Conservation (phyloP, 495 filamentous ascomycete genomes). For the Talaromyces thailandensis region DNA sequence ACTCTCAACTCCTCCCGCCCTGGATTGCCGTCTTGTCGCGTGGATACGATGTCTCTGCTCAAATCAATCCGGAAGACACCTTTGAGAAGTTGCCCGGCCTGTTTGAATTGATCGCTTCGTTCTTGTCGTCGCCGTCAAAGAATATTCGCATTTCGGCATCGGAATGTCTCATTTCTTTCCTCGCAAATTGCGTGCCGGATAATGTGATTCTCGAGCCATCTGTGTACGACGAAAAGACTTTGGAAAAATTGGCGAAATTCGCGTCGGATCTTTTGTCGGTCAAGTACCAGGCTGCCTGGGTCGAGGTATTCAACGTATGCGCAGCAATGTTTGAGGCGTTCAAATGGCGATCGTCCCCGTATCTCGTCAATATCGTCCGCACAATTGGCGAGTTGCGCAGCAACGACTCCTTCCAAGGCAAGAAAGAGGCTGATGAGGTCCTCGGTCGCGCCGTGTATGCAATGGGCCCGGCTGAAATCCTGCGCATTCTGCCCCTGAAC, state of each 20-base stretch:
- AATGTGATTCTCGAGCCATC: conserved; percentile 77
- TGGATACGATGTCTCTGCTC: conserved; percentile 87
- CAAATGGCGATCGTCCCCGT: conserved; percentile 71
- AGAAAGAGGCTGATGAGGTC: conserved; percentile 88
- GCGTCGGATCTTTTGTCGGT: conserved; percentile 68
- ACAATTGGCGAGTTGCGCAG: conserved; percentile 79
- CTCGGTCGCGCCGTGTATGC: conserved; percentile 76
- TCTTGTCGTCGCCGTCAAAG: conserved; percentile 76
- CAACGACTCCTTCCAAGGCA: conserved; percentile 84
- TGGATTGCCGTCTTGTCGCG: conserved; percentile 94
- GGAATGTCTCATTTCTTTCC: conserved; percentile 87
- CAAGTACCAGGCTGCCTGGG: conserved; percentile 90
- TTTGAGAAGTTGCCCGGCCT: conserved; percentile 79
- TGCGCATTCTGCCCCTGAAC: conserved; percentile 77
- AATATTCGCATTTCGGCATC: conserved; percentile 91
- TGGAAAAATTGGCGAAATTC: conserved; percentile 63
- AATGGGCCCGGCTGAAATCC: conserved; percentile 77
- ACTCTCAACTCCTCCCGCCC: conserved; percentile 84
- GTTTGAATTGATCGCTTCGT: conserved; percentile 65
- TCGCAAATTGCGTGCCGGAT: conserved; percentile 77
- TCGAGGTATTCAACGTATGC: conserved; percentile 86
- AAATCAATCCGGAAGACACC: conserved; percentile 75
- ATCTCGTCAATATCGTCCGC: conserved; percentile 62
- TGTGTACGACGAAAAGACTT: conserved; percentile 74
- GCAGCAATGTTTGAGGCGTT: conserved; percentile 81